Conservation (phyloP, 1,284 basidiomycete species). For the Vanrija sp. region DNA sequence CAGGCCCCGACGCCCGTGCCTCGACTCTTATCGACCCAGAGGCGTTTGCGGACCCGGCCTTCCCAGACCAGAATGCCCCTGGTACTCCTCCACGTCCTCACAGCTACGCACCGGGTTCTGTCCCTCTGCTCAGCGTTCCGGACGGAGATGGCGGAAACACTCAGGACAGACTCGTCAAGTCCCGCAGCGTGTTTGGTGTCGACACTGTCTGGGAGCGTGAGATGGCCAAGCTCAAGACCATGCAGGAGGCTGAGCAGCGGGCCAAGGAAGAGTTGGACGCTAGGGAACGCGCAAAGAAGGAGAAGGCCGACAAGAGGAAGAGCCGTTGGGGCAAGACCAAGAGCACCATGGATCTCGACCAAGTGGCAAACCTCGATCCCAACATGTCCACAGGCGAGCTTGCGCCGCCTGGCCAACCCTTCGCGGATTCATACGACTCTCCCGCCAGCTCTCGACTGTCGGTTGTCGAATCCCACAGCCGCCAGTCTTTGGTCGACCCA, state of each 20-base stretch:
- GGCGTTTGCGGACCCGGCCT: background rate
- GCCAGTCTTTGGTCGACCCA: no score
- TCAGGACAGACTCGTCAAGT: conserved; percentile 25
- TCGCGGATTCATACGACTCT: no score
- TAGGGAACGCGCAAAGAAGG: conserved; percentile 10
- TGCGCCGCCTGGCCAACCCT: no score
- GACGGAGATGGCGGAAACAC: background rate
- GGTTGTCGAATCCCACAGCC: no score
- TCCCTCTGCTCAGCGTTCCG: background rate
- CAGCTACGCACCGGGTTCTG: no score
- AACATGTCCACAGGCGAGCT: no score
- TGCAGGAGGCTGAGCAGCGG: conserved; percentile 28
- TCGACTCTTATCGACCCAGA: conserved; percentile 14
- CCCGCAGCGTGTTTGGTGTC: conserved; percentile 43
- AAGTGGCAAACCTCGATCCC: no score
- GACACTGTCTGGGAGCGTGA: conserved; percentile 47
- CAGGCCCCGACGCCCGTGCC: background rate
- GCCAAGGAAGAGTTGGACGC: conserved; percentile 19
- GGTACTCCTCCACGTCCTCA: no score
- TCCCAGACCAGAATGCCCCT: background rate
- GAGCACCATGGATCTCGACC: background rate
- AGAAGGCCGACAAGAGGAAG: conserved; percentile 6
- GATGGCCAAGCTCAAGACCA: conserved; percentile 37
- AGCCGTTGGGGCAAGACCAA: conserved; percentile 4
- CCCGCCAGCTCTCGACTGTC: no score